Percentiles rank a stretch among this genome's conserved stretches.
Evolutionary conservation across 768 basidiomycete species (phyloP).

Genomic region (Phanerochaete sordida): DNA sequence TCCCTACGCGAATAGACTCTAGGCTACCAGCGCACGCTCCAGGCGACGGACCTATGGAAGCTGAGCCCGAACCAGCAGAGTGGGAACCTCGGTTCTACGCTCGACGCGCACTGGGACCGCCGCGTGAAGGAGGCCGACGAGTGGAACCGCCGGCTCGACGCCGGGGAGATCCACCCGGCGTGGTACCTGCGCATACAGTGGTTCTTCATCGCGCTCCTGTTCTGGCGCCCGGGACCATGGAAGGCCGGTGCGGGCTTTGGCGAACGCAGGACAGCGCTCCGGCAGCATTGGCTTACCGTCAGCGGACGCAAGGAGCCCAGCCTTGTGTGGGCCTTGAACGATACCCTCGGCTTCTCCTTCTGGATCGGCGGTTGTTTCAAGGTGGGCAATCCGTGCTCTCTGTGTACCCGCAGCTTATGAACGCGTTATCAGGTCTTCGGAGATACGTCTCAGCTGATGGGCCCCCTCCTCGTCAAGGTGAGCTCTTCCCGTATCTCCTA

Average conservation of each 20-base stretch:
- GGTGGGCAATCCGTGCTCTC: conserved; percentile 24
- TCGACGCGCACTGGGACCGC: conserved; percentile 53
- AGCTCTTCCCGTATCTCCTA: neutral
- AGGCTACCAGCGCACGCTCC: conserved; percentile 70
- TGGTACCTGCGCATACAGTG: conserved; percentile 37
- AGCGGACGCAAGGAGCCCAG: conserved; percentile 47
- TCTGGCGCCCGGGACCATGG: neutral
- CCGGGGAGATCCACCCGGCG: conserved; percentile 41
- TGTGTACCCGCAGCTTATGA: neutral
- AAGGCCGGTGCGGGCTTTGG: conserved; percentile 11
- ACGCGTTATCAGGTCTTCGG: conserved; percentile 43
- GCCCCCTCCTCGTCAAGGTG: conserved; percentile 59
- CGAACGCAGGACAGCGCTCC: conserved; percentile 27
- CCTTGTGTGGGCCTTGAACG: conserved; percentile 58
- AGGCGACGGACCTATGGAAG: conserved; percentile 74
- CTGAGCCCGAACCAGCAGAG: conserved; percentile 52
- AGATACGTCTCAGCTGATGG: conserved; percentile 60
- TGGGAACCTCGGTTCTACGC: conserved; percentile 43
- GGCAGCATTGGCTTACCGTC: conserved; percentile 42
- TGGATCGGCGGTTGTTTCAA: conserved; percentile 65
- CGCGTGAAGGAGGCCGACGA: conserved; percentile 45
- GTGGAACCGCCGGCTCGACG: conserved; percentile 52
- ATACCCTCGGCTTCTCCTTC: conserved; percentile 53
- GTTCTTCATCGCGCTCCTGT: conserved; percentile 28
- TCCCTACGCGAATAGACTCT: too few species aligned